These are phyloP conservation scores for Trametes elegans DNA, from an alignment of 768 basidiomycete genomes.

Conservation along the genomic window DNA sequence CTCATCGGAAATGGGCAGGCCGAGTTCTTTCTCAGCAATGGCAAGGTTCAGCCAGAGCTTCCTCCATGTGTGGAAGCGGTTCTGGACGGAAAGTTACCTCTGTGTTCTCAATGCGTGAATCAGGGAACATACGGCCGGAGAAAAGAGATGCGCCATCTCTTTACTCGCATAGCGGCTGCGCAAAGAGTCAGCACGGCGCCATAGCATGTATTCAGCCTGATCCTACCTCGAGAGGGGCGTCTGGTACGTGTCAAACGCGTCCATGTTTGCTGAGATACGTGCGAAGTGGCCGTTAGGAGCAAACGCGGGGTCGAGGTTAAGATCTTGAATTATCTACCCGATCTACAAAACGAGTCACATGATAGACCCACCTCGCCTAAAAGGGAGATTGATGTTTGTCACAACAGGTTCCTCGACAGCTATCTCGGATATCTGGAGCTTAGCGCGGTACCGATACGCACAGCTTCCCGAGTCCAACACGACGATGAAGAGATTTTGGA, in stretches of 20 bases:
- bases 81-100: constrained; percentile 44
- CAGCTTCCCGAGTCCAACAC: too few species aligned
- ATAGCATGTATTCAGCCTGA: not conserved
- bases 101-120: not conserved
- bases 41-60: constrained; percentile 95
- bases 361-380: not conserved
- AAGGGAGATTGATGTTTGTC: not conserved
- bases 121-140: constrained; percentile 68
- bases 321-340: constrained; percentile 3
- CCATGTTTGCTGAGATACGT: constrained; percentile 40
- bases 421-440: too few species aligned
- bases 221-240: constrained; percentile 81
- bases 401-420: too few species aligned
- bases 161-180: constrained; percentile 98
- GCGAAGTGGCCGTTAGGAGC: too few species aligned
- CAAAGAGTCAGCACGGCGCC: constrained; percentile 1
- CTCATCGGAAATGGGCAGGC: constrained; percentile 82
- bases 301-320: too few species aligned
- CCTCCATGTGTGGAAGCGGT: constrained; percentile 94
- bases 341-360: constrained; percentile 5
- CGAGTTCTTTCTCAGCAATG: constrained; percentile 94
- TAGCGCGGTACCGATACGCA: too few species aligned
- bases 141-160: constrained; percentile 97
- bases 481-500: too few species aligned
- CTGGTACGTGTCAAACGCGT: constrained; percentile 70